These are phyloP conservation scores for Phytophthora crassamura DNA, from an alignment of 352 stramenopile genomes.

Conservation along the genomic window DNA sequence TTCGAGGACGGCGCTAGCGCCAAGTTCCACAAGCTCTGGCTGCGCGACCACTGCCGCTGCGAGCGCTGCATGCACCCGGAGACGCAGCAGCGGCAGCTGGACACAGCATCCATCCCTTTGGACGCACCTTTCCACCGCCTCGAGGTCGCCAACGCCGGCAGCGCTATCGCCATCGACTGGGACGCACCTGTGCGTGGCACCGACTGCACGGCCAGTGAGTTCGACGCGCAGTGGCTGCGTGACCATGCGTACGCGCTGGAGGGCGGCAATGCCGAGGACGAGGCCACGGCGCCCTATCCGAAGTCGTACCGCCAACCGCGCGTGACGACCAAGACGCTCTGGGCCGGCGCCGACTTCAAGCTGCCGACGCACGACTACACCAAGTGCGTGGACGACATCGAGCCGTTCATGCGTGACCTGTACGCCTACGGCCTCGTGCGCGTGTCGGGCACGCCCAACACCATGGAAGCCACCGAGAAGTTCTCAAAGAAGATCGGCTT, in stretches of 20 bases:
- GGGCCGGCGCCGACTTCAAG: conserved; percentile 50
- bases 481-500: conserved; percentile 88
- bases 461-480: conserved; percentile 83
- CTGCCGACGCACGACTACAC: conserved; percentile 60
- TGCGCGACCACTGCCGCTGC: conserved; percentile 86
- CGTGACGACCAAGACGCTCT: conserved; percentile 58
- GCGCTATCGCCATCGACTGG: conserved; percentile 65
- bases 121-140: conserved; percentile 53
- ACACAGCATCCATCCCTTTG: conserved; percentile 81
- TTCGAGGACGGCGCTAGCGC: conserved; percentile 81
- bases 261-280: conserved; percentile 23
- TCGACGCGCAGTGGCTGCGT: conserved; percentile 76
- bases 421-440: conserved; percentile 77
- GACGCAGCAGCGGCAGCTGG: conserved; percentile 76
- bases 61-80: conserved; percentile 68
- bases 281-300: conserved; percentile 44
- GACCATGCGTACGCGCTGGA: conserved; percentile 72
- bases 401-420: conserved; percentile 74
- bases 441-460: conserved; percentile 65
- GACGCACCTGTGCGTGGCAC: conserved; percentile 56
- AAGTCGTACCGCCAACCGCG: conserved; percentile 65
- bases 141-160: conserved; percentile 37
- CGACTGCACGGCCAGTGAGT: conserved; percentile 65
- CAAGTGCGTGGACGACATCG: conserved; percentile 55
- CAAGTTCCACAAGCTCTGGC: conserved; percentile 88